Conservation (phyloP, 2,329 filamentous ascomycete species). For the Ophiosphaerella herpotricha region DNA sequence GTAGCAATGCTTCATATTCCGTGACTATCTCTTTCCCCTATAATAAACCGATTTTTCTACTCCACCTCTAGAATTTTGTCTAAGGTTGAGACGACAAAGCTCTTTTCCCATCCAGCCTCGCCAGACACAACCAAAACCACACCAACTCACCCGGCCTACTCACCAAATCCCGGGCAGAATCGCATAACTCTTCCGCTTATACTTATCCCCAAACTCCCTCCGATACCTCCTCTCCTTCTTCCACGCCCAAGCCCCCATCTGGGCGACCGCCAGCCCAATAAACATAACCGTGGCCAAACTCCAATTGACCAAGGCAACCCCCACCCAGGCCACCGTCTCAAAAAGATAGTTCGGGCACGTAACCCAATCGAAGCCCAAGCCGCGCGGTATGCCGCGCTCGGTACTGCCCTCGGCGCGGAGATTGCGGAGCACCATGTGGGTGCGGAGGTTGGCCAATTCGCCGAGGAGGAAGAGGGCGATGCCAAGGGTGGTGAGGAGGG, state of each 20-base stretch:
- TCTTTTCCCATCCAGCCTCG: too few species aligned
- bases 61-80: too few species aligned
- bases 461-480: constrained; percentile 75
- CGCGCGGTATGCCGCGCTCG: constrained; percentile 84
- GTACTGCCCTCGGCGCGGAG: constrained; percentile 74
- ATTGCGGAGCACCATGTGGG: constrained; percentile 77
- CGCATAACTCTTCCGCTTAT: constrained; percentile 89
- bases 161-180: constrained; percentile 80
- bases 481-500: constrained; percentile 61
- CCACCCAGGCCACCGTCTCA: constrained; percentile 84
- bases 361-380: constrained; percentile 82
- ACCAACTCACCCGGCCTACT: not conserved
- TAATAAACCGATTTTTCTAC: too few species aligned
- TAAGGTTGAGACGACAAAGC: too few species aligned
- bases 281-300: constrained; percentile 81
- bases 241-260: constrained; percentile 86
- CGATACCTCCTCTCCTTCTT: constrained; percentile 93
- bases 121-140: too few species aligned
- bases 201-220: constrained; percentile 87
- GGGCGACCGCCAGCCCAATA: constrained; percentile 69
- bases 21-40: too few species aligned
- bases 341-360: constrained; percentile 99
- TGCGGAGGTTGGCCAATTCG: constrained; percentile 78
- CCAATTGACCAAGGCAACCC: constrained; percentile 77
- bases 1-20: too few species aligned